phyloP scores from a whole-genome alignment of 768 basidiomycete genomes.

The Cystobasidium ongulense region DNA sequence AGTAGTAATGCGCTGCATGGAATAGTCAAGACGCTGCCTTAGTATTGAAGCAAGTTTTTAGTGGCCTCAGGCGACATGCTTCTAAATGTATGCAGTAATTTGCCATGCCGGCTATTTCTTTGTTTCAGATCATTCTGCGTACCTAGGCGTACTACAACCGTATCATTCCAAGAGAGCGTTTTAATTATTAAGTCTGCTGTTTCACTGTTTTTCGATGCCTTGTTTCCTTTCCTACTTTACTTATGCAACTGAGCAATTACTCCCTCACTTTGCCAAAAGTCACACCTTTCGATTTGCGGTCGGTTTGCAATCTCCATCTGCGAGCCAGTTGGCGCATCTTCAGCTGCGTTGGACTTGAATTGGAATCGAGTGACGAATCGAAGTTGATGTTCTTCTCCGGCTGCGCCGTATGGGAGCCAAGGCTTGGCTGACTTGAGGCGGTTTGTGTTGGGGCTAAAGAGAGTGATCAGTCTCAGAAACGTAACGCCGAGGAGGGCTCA shows the following conservation, averaged over 20 bases:
- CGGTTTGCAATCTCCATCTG: conserved; percentile 8
- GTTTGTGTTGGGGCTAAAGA: conserved; percentile 10
- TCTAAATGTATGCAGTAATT: too few relatives aligned
- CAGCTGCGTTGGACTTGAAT: conserved; percentile 18
- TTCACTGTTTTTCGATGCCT: background rate
- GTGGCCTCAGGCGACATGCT: too few relatives aligned
- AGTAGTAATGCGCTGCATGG: background rate
- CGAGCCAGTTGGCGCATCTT: conserved; percentile 9
- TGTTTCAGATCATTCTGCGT: too few relatives aligned
- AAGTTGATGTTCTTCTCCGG: conserved; percentile 8
- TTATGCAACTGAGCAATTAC: conserved; percentile 11
- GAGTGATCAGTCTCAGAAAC: background rate
- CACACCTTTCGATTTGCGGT: conserved; percentile 7
- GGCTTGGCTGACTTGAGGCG: conserved; percentile 5
- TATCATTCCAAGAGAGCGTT: background rate
- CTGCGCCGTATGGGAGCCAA: conserved; percentile 14
- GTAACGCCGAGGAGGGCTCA: background rate
- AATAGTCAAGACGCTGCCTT: too few relatives aligned
- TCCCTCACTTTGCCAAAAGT: background rate
- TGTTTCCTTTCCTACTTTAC: background rate
- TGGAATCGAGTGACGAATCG: conserved; percentile 11
- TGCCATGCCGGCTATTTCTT: too few relatives aligned
- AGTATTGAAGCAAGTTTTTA: too few relatives aligned
- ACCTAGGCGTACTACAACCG: too few relatives aligned
- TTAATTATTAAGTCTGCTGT: too few relatives aligned